Evolutionary conservation across 495 filamentous ascomycete genomes (phyloP), one percentile per base, ranked within the genome.

Genomic region (Tetracladium setigerum): DNA sequence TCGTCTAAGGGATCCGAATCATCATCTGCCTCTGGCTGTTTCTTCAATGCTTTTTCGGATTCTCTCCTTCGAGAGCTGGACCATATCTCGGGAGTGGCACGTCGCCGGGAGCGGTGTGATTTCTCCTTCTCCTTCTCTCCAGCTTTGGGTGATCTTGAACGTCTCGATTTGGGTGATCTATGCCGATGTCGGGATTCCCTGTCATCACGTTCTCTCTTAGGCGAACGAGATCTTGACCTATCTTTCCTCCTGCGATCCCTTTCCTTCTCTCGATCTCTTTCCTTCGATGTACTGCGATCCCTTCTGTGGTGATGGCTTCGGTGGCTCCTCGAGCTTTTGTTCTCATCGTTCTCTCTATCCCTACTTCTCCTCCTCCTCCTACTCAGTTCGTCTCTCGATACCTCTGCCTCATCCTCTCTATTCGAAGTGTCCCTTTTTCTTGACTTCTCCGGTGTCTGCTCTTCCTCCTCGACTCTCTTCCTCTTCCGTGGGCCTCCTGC

Each of bases 1-100:
- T 82, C 80, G 47, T 90, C 83, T 2, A 89, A 64, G 2, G 87
- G 83, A 57, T 95, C 88, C 0, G 88, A 89, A 27, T 86, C 82
- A 51, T 61, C 37, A 15, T 49, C 46, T 37, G 15, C 15, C 12
- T 52, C 44, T 12, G 30, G 2, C 11, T 30, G 13, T 38, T 47
- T 16, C 37, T 41, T 22, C 35, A 36, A 16, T 11, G 10, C 5
- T 30, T 36, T 46, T 43, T 41, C 22, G 13, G 15, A 35, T n/a
- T 36, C 4, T 12, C 24, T 44, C 16, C 35, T 32, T 47, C 15
- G 35, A 22, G 6, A 30, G 9, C 31, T 37, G 18, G 14, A 27
- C 15, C 2, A 49, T 41, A 15, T n/a, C 11, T 13, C 22, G 22
- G 41, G 40, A 8, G 38, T 19, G 6, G 55, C 45, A 7, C 44